Evolutionary conservation across 495 filamentous ascomycete species (phyloP), one percentile per base, ranked within the genome.

Genomic region (Evansstolkia leycettana): DNA sequence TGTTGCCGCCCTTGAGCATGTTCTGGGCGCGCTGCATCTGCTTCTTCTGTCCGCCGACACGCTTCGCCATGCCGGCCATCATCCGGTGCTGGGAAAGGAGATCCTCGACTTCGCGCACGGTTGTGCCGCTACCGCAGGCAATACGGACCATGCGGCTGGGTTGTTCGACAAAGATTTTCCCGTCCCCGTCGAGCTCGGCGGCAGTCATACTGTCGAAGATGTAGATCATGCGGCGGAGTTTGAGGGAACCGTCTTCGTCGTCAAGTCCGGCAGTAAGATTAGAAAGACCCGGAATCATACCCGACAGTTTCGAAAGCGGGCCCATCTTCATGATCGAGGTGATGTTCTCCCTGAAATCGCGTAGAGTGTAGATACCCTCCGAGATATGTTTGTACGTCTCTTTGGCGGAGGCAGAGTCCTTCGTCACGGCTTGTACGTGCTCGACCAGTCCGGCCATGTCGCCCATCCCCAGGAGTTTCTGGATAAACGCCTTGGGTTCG

Each of bases 291-390:
- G 90, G 90, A 35, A 99, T 96, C 90, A 99, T 99, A 48, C 88
- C 87, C 0, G 92, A 92, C 71, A 99, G 88, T 60, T 99, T 99
- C 24, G 79, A 86, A 9, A 99, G 61, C 1, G 90, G 90, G 0
- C 90, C 90, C 90, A 99, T 96, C 62, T 99, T 99, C 88, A 95
- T 95, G 54, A 99, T 94, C 38, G 94, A 96, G 26, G 78, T 77
- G 18, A 99, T 74, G 58, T 99, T 92, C 50, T 96, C 90, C 18
- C 92, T 76, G 42, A 99, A 72, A 55, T 99, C 90, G 33, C 90
- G 80, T 31, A 99, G 60, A 0, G 92, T 94, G 63, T 96, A 99
- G 41, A 94, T 86, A 32, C 90, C 90, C 50, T 93, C 88, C 7
- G 82, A 78, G 39, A 99, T 88, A 58, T 99, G 88, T 69, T 96